These are phyloP conservation scores for Termitomyces sp. DNA, from an alignment of 768 basidiomycete genomes.

Conservation along the genomic window DNA sequence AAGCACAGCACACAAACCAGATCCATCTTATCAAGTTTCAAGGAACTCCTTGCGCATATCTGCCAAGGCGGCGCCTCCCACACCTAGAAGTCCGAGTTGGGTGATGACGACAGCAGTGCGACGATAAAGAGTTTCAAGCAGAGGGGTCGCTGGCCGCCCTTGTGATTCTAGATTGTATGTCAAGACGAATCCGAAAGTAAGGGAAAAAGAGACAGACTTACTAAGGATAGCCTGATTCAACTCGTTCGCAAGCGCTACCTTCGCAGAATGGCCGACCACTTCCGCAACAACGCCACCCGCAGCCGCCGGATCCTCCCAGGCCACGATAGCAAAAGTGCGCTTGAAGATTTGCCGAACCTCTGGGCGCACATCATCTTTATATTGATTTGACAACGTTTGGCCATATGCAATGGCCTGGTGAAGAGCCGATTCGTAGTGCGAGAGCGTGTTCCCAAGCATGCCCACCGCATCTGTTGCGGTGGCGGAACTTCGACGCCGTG, in stretches of 20 bases:
- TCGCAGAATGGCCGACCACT: conserved; percentile 62
- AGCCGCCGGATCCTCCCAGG: conserved; percentile 69
- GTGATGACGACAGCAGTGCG: conserved; percentile 63
- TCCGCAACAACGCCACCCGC: conserved; percentile 61
- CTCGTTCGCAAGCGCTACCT: conserved; percentile 64
- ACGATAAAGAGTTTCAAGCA: conserved; percentile 73
- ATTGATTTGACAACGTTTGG: conserved; percentile 61
- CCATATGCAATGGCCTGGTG: conserved; percentile 71
- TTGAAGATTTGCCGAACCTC: conserved; percentile 65
- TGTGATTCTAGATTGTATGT: conserved; percentile 56
- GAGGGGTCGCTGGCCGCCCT: conserved; percentile 63
- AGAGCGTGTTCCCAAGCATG: conserved; percentile 16
- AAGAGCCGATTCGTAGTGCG: conserved; percentile 51
- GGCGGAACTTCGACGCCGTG: conserved; percentile 3
- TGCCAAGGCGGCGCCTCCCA: conserved; percentile 75
- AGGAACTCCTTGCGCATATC: conserved; percentile 74
- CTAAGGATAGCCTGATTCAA: conserved; percentile 80
- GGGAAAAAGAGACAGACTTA: conserved; percentile 27
- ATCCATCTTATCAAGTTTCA: conserved; percentile 27
- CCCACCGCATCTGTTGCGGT: conserved; percentile 9
- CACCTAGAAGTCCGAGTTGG: conserved; percentile 68
- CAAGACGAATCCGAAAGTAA: not conserved
- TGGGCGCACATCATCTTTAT: conserved; percentile 54
- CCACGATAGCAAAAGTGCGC: conserved; percentile 74
- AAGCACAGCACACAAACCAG: not conserved